phyloP scores from a whole-genome alignment of 148 eudicot species.

The Camellia sinensis region DNA sequence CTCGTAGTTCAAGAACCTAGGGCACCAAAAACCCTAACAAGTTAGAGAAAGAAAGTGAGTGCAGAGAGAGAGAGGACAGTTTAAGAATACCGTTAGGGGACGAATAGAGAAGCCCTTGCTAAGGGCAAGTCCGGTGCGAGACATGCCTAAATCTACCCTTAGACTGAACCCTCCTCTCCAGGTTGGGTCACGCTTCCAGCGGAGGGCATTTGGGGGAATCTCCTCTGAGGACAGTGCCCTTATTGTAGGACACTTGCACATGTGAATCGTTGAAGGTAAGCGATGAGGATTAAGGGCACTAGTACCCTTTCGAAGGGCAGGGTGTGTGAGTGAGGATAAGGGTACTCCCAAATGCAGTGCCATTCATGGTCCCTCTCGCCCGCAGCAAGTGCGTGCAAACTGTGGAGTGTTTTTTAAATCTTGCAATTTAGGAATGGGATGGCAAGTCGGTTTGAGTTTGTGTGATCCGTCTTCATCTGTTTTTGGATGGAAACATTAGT shows the following conservation, averaged over 20 bases:
- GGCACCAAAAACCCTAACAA: conserved; percentile 11
- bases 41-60: conserved; percentile 5
- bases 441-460: no score
- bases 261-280: background rate
- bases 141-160: conserved; percentile 9
- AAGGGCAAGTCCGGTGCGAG: conserved; percentile 16
- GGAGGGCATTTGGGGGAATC: background rate
- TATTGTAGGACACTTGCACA: background rate
- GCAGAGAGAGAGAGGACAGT: background rate
- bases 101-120: conserved; percentile 16
- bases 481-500: no score
- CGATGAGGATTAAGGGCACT: no score
- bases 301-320: no score
- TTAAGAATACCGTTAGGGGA: conserved; percentile 14
- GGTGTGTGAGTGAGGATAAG: no score
- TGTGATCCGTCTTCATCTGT: no score
- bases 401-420: no score
- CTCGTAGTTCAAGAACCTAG: conserved; percentile 42
- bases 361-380: no score
- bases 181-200: background rate
- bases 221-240: conserved; percentile 7
- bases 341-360: no score
- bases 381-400: no score
- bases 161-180: conserved; percentile 15
- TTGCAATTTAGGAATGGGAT: no score